Evolutionary conservation across 768 basidiomycete genomes (phyloP).

Genomic region (Auricularia sp.): DNA sequence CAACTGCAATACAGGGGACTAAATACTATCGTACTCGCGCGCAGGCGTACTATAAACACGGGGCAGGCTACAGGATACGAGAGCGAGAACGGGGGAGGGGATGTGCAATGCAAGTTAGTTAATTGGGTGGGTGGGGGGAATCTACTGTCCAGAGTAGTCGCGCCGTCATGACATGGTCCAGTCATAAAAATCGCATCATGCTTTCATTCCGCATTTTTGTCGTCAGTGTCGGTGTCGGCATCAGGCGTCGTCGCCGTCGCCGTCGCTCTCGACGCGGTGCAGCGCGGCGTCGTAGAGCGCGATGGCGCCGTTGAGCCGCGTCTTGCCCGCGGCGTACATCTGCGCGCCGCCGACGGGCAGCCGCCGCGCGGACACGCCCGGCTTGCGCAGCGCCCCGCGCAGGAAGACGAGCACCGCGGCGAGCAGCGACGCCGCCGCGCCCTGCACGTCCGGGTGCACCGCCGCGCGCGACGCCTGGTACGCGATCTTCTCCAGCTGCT

Average conservation of each 20-base stretch:
- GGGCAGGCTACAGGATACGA: no score
- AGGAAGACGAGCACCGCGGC: not conserved
- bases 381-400: not conserved
- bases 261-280: not conserved
- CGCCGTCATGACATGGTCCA: no score
- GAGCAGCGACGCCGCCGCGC: not conserved
- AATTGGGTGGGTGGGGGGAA: no score
- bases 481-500: constrained; percentile 2
- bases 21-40: no score
- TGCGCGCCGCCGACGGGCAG: not conserved
- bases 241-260: not conserved
- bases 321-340: not conserved
- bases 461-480: constrained; percentile 1
- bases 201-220: not conserved
- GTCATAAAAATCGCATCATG: no score
- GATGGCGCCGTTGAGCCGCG: not conserved
- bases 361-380: not conserved
- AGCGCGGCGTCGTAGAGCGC: not conserved
- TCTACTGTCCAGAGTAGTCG: no score
- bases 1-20: no score
- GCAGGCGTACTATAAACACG: no score
- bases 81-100: no score
- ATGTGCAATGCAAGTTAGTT: no score
- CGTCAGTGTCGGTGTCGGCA: not conserved
- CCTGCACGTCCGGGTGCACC: not conserved